Percentiles rank a stretch among this genome's conserved stretches.
Conservation (phyloP, 495 filamentous ascomycete species). For the Penicillium mononematosum region DNA sequence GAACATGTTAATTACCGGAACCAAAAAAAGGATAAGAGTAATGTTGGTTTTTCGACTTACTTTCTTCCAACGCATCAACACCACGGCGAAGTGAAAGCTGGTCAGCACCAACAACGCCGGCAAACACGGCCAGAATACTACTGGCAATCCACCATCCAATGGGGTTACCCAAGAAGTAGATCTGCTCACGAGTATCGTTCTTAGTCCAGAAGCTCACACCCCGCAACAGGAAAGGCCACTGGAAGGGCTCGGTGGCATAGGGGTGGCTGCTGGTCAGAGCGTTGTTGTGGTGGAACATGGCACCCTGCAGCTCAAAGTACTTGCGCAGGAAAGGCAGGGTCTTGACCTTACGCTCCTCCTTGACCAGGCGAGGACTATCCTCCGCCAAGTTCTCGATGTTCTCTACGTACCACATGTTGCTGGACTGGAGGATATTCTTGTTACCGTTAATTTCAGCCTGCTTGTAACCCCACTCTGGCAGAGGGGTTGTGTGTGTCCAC, state of each 20-base stretch:
- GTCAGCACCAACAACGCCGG: conserved; percentile 87
- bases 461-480: conserved; percentile 95
- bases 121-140: conserved; percentile 88
- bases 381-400: conserved; percentile 76
- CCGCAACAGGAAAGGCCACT: conserved; percentile 95
- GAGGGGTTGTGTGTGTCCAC: conserved; percentile 94
- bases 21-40: background rate
- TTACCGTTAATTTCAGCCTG: conserved; percentile 99
- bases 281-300: conserved; percentile 99
- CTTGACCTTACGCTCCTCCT: conserved; percentile 74
- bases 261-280: conserved; percentile 95
- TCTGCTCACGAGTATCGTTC: conserved; percentile 92
- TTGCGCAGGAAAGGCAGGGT: conserved; percentile 84
- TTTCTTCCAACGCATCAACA: conserved; percentile 87
- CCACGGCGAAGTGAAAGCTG: conserved; percentile 90
- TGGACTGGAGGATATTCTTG: conserved; percentile 87
- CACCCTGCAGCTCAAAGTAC: conserved; percentile 93
- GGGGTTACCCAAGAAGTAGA: conserved; percentile 98
- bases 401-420: conserved; percentile 93
- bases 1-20: conserved; percentile 8
- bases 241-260: conserved; percentile 90
- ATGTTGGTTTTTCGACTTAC: conserved; percentile 55
- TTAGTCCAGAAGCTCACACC: conserved; percentile 99
- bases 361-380: conserved; percentile 66
- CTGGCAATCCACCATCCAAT: conserved; percentile 97